These are phyloP conservation scores for Peronospora tabacina DNA, from an alignment of 352 stramenopile genomes.

Conservation along the genomic window DNA sequence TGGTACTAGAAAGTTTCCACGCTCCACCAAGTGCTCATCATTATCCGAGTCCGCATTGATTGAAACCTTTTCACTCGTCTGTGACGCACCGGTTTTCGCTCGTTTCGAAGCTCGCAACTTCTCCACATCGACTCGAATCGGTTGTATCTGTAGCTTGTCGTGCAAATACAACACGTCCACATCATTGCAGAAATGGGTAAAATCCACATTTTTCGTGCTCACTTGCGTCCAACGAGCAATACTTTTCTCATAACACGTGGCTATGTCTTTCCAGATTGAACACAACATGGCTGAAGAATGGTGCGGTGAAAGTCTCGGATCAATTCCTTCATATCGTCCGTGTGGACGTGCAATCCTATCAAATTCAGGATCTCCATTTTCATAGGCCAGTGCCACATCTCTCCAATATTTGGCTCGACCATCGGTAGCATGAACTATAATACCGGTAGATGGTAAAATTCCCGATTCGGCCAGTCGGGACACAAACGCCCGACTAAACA, in stretches of 20 bases:
- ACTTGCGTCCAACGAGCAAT: slow-evolving; percentile 16
- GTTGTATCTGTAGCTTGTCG: slow-evolving; percentile 10
- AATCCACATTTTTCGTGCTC: slow-evolving; percentile 4
- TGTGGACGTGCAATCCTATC: slow-evolving; percentile 4
- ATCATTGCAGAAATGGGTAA: slow-evolving; percentile 12
- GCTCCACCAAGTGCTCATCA: neutral
- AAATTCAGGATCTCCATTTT: slow-evolving; percentile 3
- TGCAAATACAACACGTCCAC: slow-evolving; percentile 12
- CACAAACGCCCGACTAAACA: slow-evolving; percentile 13
- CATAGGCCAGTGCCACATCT: slow-evolving; percentile 11
- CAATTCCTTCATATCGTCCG: slow-evolving; percentile 15
- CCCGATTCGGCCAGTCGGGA: slow-evolving; percentile 9
- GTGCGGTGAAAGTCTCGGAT: slow-evolving; percentile 4
- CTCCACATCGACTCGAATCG: slow-evolving; percentile 7
- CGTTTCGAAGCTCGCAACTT: slow-evolving; percentile 3
- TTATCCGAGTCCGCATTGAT: neutral
- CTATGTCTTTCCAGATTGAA: slow-evolving; percentile 12
- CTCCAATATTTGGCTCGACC: slow-evolving; percentile 13
- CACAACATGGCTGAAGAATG: slow-evolving; percentile 7
- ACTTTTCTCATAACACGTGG: slow-evolving; percentile 7
- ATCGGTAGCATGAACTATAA: neutral
- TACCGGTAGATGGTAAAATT: slow-evolving; percentile 10
- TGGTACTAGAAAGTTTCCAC: slow-evolving; percentile 7
- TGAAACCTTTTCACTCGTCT: neutral
- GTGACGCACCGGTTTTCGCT: neutral